Evolutionary conservation across 2,329 filamentous ascomycete genomes (phyloP).

Genomic region (Arthrinium phaeospermum): DNA sequence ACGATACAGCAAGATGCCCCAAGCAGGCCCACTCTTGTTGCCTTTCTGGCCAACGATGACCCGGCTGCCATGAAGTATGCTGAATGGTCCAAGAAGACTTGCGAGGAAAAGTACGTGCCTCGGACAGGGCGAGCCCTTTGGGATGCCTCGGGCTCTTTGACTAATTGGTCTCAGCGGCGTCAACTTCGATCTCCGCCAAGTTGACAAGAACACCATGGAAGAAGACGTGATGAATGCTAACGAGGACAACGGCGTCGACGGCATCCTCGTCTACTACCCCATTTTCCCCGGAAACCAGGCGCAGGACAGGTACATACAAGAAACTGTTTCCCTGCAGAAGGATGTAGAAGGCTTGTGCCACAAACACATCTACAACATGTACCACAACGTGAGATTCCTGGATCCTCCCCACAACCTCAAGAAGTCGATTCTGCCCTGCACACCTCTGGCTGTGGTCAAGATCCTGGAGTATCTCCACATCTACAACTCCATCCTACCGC

Average conservation of each 20-base stretch:
- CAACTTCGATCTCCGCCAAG: slow-evolving; percentile 81
- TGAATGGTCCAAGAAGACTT: slow-evolving; percentile 97
- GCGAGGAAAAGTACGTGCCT: slow-evolving; percentile 83
- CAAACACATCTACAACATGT: slow-evolving; percentile 98
- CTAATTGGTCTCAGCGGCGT: slow-evolving; percentile 70
- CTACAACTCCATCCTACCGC: slow-evolving; percentile 92
- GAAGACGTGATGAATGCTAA: slow-evolving; percentile 88
- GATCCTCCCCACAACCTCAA: slow-evolving; percentile 77
- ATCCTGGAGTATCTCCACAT: slow-evolving; percentile 94
- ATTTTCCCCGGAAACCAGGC: slow-evolving; percentile 82
- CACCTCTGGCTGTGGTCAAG: slow-evolving; percentile 94
- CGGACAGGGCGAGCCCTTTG: slow-evolving; percentile 16
- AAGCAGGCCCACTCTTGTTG: slow-evolving; percentile 76
- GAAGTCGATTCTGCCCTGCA: slow-evolving; percentile 95
- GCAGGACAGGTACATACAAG: slow-evolving; percentile 94
- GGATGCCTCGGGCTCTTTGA: slow-evolving; percentile 21
- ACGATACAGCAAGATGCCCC: slow-evolving; percentile 65
- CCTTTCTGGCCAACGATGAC: slow-evolving; percentile 91
- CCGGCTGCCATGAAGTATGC: slow-evolving; percentile 92
- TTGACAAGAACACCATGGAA: slow-evolving; percentile 88
- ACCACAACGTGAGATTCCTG: slow-evolving; percentile 95
- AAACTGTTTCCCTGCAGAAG: slow-evolving; percentile 87
- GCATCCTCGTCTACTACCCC: slow-evolving; percentile 97
- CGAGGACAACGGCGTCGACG: slow-evolving; percentile 76
- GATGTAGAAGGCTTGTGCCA: slow-evolving; percentile 96